A percentile compares a stretch with the other conserved stretches of the same genome.
phyloP scores from a whole-genome alignment of 768 basidiomycete species.

The Phylloporus scabripes region DNA sequence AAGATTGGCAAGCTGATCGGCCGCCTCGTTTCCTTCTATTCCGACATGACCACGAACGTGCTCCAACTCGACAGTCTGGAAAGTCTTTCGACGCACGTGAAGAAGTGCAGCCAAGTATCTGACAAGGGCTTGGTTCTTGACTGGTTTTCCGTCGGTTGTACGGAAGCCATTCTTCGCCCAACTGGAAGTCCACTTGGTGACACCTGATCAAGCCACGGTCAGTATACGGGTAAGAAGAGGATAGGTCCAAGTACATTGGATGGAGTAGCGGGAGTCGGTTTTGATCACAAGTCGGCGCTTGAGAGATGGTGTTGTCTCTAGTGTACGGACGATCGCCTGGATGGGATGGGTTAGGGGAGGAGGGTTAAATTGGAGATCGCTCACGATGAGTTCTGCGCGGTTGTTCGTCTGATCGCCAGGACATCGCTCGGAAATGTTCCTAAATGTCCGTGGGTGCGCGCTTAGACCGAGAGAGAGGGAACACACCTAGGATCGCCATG shows the following conservation, averaged over 20 bases:
- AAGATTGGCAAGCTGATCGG: conserved; percentile 65
- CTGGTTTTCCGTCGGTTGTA: conserved; percentile 43
- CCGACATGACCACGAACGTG: conserved; percentile 81
- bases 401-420: conserved; percentile 85
- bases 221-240: conserved; percentile 2
- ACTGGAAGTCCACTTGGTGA: conserved; percentile 59
- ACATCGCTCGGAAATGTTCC: conserved; percentile 78
- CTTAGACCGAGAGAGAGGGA: background rate
- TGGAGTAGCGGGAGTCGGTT: conserved; percentile 83
- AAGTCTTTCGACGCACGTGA: conserved; percentile 42
- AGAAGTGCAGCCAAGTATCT: conserved; percentile 63
- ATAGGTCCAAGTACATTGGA: conserved; percentile 50
- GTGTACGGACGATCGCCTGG: conserved; percentile 82
- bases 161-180: conserved; percentile 58
- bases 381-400: conserved; percentile 79
- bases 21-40: conserved; percentile 78
- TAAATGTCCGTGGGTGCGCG: conserved; percentile 25
- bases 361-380: conserved; percentile 22
- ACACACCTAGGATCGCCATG: conserved; percentile 50
- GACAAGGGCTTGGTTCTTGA: conserved; percentile 73
- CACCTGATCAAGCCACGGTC: conserved; percentile 43
- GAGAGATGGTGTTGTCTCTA: conserved; percentile 64
- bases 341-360: conserved; percentile 1
- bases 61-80: conserved; percentile 56
- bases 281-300: conserved; percentile 63